Evolutionary conservation across 352 stramenopile species (phyloP).

Genomic region (Elongisporangium senticosum): DNA sequence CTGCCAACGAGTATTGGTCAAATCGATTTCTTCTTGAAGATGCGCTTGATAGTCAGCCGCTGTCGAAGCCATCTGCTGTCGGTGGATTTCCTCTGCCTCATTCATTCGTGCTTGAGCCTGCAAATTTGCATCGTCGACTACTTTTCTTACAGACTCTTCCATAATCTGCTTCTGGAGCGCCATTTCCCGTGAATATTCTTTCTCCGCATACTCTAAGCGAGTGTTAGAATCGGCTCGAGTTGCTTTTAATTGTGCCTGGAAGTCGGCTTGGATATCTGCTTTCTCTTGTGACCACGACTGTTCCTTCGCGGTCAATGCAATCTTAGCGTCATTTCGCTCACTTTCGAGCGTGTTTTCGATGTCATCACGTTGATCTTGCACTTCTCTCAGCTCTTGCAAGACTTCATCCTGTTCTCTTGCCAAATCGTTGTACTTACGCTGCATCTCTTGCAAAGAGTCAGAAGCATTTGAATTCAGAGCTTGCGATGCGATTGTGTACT

Average conservation of each 20-base stretch:
- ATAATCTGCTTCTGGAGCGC: not conserved
- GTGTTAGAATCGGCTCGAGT: not conserved
- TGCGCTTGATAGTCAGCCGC: conserved; percentile 10
- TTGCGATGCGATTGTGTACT: conserved; percentile 14
- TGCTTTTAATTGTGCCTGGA: not conserved
- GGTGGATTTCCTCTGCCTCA: not conserved
- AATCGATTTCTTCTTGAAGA: conserved; percentile 22
- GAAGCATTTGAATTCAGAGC: conserved; percentile 11
- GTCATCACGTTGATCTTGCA: conserved; percentile 3
- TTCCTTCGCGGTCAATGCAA: not conserved
- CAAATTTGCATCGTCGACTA: not conserved
- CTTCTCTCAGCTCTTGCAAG: conserved; percentile 2
- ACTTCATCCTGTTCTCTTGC: conserved; percentile 1
- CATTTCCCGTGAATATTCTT: not conserved
- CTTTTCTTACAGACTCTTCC: not conserved
- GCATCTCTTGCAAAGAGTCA: not conserved
- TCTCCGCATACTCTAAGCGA: not conserved
- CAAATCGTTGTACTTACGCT: not conserved
- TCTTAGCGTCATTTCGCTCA: conserved; percentile 3
- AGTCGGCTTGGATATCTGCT: conserved; percentile 3
- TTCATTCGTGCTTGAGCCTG: conserved; percentile 1
- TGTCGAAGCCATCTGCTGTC: not conserved
- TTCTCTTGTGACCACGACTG: conserved; percentile 2
- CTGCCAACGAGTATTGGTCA: conserved; percentile 26
- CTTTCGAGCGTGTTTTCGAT: not conserved